Evolutionary conservation across 257 asterid genomes (phyloP).

Genomic region (Solanum lignicaule): DNA sequence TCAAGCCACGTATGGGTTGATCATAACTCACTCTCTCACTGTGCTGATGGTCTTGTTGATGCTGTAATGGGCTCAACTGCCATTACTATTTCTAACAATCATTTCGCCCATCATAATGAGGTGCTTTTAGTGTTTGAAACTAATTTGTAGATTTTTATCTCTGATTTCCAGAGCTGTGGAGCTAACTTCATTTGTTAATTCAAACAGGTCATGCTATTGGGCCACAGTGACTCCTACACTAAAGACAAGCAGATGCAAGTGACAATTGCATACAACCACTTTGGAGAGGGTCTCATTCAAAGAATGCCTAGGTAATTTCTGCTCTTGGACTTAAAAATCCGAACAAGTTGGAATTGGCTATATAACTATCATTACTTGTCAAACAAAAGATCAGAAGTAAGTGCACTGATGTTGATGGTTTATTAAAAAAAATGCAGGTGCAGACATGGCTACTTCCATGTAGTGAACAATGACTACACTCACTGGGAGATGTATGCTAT

Average conservation of each 20-base stretch:
- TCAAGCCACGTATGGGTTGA: slow-evolving; percentile 93
- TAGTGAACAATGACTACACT: slow-evolving; percentile 93
- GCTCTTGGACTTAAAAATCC: background rate
- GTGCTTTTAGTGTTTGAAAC: slow-evolving; percentile 13
- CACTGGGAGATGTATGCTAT: slow-evolving; percentile 99
- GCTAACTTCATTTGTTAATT: background rate
- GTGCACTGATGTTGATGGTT: background rate
- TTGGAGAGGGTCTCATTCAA: slow-evolving; percentile 87
- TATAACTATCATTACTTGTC: background rate
- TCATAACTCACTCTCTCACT: slow-evolving; percentile 76
- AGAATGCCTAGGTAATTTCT: slow-evolving; percentile 83
- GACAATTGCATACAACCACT: slow-evolving; percentile 89
- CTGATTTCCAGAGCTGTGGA: background rate
- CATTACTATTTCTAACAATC: slow-evolving; percentile 76
- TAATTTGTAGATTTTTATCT: background rate
- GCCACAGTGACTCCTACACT: slow-evolving; percentile 81
- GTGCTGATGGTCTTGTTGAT: slow-evolving; percentile 92
- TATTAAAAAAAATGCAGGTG: slow-evolving; percentile 42
- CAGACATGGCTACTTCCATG: slow-evolving; percentile 88
- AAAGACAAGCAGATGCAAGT: slow-evolving; percentile 93
- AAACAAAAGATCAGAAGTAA: background rate
- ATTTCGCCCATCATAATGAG: slow-evolving; percentile 91
- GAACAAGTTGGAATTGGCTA: background rate
- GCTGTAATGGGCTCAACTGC: slow-evolving; percentile 97
- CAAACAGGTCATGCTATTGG: slow-evolving; percentile 79